Evolutionary conservation across 2,329 filamentous ascomycete species (phyloP).

Genomic region (Rugonectria rugulosa): DNA sequence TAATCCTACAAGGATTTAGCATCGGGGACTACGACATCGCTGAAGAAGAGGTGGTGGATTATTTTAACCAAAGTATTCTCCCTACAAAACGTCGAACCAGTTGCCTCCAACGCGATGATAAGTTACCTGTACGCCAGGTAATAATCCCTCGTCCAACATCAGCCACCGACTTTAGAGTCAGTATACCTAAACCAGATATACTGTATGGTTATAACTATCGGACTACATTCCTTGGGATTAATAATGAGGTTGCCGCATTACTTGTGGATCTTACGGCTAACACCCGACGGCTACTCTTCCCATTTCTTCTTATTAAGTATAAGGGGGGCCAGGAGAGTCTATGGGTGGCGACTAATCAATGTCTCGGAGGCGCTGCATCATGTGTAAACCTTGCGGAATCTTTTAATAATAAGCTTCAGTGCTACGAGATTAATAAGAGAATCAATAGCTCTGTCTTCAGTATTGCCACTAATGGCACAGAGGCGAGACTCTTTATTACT

Average conservation of each 20-base stretch:
- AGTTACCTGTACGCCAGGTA: not conserved
- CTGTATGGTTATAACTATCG: slow-evolving; percentile 16
- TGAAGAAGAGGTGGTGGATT: slow-evolving; percentile 2
- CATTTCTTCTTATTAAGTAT: slow-evolving; percentile 28
- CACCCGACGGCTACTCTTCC: not conserved
- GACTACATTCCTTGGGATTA: not conserved
- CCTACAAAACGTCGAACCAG: not conserved
- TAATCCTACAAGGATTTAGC: not conserved
- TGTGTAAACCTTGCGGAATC: slow-evolving; percentile 45
- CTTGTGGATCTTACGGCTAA: not conserved
- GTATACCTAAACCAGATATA: slow-evolving; percentile 20
- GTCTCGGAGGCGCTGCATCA: slow-evolving; percentile 42
- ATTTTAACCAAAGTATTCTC: not conserved
- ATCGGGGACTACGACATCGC: not conserved
- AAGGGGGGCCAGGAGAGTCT: slow-evolving; percentile 41
- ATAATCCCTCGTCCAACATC: slow-evolving; percentile 5
- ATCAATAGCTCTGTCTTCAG: slow-evolving; percentile 29
- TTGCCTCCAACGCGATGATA: not conserved
- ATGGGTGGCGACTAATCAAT: slow-evolving; percentile 48
- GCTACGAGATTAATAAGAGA: slow-evolving; percentile 37
- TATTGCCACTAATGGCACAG: slow-evolving; percentile 43
- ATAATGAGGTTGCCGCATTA: slow-evolving; percentile 2
- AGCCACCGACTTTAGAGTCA: slow-evolving; percentile 6
- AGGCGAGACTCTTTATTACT: slow-evolving; percentile 44
- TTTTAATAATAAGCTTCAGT: slow-evolving; percentile 38